Evolutionary conservation across 2,329 filamentous ascomycete genomes (phyloP).

Genomic region (Sporothrix pallida): DNA sequence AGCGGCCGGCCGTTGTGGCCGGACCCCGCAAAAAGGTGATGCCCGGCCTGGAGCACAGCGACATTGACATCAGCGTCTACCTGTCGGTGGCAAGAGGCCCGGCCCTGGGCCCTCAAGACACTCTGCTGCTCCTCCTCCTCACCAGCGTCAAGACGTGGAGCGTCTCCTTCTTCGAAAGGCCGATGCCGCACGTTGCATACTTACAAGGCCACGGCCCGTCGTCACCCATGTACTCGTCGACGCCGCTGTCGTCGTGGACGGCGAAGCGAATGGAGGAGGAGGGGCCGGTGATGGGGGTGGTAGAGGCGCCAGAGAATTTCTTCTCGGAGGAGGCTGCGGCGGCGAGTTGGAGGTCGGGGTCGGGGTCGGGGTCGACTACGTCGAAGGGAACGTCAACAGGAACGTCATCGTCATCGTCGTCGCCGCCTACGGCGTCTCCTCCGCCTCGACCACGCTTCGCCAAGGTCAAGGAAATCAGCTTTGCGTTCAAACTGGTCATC

Average conservation of each 20-base stretch:
- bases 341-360: too few relatives aligned
- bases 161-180: neutral
- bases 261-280: too few relatives aligned
- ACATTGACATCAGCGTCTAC: neutral
- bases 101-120: neutral
- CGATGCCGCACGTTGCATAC: too few relatives aligned
- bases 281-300: too few relatives aligned
- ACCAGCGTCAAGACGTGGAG: constrained; percentile 33
- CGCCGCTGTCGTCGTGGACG: neutral
- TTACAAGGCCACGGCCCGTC: neutral
- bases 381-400: too few relatives aligned
- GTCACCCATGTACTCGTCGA: neutral
- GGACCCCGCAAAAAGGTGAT: neutral
- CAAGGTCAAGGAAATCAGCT: constrained; percentile 33
- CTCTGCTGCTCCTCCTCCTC: constrained; percentile 27
- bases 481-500: constrained; percentile 36
- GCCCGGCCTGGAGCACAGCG: too few relatives aligned
- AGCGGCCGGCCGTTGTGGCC: neutral
- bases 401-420: neutral
- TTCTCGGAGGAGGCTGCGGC: too few relatives aligned
- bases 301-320: too few relatives aligned
- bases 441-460: constrained; percentile 10
- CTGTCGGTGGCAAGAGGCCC: neutral
- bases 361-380: too few relatives aligned
- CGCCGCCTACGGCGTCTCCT: neutral